Evolutionary conservation across 2,329 filamentous ascomycete genomes (phyloP).

Genomic region (Verticillium dahliae): DNA sequence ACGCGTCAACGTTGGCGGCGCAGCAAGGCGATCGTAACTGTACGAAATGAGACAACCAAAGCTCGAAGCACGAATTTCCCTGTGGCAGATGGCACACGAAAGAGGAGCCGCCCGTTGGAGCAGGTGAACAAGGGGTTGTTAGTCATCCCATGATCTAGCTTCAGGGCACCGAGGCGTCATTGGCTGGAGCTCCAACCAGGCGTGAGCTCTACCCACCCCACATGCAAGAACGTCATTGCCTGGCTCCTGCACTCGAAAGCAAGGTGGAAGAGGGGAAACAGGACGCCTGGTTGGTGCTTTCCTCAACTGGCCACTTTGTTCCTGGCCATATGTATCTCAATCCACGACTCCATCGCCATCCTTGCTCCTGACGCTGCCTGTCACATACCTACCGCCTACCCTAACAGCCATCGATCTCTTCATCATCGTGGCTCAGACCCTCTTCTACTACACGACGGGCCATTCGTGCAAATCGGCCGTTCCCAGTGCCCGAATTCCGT

Average conservation of each 20-base stretch:
- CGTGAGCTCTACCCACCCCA: constrained; percentile 3
- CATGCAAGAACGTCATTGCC: constrained; percentile 9
- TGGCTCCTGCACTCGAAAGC: constrained; percentile 2
- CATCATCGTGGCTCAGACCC: background rate
- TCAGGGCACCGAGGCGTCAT: background rate
- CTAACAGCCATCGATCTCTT: background rate
- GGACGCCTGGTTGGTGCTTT: background rate
- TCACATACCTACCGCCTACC: background rate
- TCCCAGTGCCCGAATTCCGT: background rate
- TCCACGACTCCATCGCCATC: background rate
- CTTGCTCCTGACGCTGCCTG: background rate
- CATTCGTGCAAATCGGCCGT: background rate
- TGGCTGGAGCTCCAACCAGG: background rate
- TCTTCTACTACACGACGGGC: background rate
- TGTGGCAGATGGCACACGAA: too few species aligned
- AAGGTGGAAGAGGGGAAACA: constrained; percentile 2
- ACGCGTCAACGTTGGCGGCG: background rate
- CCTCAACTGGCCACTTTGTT: background rate
- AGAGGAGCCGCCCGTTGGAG: too few species aligned
- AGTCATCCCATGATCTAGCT: background rate
- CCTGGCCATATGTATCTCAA: background rate
- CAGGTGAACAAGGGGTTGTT: background rate
- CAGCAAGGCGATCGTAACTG: background rate
- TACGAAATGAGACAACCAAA: background rate
- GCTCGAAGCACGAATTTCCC: too few species aligned